These are phyloP conservation scores for Penicillium verhagenii DNA, from an alignment of 495 filamentous ascomycete species.

Conservation along the genomic window DNA sequence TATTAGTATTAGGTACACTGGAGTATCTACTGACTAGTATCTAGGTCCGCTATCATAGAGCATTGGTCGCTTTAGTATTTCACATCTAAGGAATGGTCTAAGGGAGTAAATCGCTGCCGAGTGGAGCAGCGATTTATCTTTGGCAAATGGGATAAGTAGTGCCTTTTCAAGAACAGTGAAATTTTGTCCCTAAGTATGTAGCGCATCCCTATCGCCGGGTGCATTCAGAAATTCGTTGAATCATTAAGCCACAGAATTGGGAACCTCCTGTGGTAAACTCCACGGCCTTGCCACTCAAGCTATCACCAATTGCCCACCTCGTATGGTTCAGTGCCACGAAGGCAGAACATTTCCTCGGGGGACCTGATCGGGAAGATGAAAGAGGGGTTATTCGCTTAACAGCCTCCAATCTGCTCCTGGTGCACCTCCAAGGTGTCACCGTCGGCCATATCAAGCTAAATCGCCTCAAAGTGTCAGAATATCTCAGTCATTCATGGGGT, in stretches of 20 bases:
- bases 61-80: too few species aligned
- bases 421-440: conserved; percentile 97
- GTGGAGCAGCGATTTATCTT: not conserved
- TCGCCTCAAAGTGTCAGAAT: not conserved
- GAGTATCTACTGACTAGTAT: too few species aligned
- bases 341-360: not conserved
- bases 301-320: not conserved
- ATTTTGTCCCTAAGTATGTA: conserved; percentile 6
- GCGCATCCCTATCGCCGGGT: not conserved
- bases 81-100: not conserved
- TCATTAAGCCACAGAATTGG: conserved; percentile 16
- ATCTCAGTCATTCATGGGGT: too few species aligned
- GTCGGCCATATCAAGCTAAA: conserved; percentile 92
- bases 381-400: conserved; percentile 18
- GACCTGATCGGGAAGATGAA: not conserved
- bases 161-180: not conserved
- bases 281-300: not conserved
- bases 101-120: not conserved
- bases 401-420: conserved; percentile 93
- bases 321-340: not conserved
- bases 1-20: too few species aligned
- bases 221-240: conserved; percentile 18
- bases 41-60: too few species aligned
- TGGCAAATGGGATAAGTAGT: not conserved
- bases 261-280: conserved; percentile 4